A percentile compares a stretch with the other conserved stretches of the same genome.
These are phyloP conservation scores for Sporothrix variecibatus DNA, from an alignment of 2,329 filamentous ascomycete species.

Conservation along the genomic window DNA sequence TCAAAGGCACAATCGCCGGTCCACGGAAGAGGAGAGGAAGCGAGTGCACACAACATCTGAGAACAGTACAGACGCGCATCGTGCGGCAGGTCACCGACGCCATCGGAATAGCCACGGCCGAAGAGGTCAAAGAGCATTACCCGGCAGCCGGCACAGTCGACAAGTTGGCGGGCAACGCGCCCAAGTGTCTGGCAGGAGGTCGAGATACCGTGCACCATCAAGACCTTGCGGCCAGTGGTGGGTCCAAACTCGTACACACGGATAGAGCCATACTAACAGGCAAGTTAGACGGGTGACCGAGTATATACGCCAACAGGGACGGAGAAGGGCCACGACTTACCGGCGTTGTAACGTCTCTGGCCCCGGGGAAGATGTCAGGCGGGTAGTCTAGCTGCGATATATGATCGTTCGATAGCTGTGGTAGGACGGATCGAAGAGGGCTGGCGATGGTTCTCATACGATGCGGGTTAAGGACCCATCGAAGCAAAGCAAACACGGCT, in stretches of 20 bases:
- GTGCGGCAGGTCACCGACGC: conserved; percentile 66
- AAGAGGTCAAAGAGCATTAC: conserved; percentile 81
- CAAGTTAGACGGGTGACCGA: conserved; percentile 8
- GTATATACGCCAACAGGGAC: neutral
- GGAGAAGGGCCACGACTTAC: conserved; percentile 40
- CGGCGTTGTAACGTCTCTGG: conserved; percentile 70
- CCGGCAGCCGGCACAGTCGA: conserved; percentile 64
- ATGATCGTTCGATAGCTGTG: conserved; percentile 32
- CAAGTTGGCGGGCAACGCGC: conserved; percentile 67
- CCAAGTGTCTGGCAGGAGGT: conserved; percentile 76
- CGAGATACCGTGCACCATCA: conserved; percentile 81
- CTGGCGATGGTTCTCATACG: conserved; percentile 31
- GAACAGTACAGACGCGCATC: conserved; percentile 72
- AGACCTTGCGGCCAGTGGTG: conserved; percentile 68
- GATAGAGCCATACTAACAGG: conserved; percentile 65
- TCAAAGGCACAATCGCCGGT: conserved; percentile 60
- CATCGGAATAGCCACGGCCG: conserved; percentile 67
- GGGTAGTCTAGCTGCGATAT: conserved; percentile 53
- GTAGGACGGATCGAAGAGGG: conserved; percentile 35
- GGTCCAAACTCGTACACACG: conserved; percentile 84
- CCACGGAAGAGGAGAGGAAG: conserved; percentile 71
- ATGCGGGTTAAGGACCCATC: conserved; percentile 33
- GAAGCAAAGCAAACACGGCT: conserved; percentile 32
- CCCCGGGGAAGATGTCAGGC: conserved; percentile 69
- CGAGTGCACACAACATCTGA: conserved; percentile 70